Evolutionary conservation across 495 filamentous ascomycete species (phyloP), one percentile per base, ranked within the genome.

Genomic region (Barbatosphaeria neglecta): DNA sequence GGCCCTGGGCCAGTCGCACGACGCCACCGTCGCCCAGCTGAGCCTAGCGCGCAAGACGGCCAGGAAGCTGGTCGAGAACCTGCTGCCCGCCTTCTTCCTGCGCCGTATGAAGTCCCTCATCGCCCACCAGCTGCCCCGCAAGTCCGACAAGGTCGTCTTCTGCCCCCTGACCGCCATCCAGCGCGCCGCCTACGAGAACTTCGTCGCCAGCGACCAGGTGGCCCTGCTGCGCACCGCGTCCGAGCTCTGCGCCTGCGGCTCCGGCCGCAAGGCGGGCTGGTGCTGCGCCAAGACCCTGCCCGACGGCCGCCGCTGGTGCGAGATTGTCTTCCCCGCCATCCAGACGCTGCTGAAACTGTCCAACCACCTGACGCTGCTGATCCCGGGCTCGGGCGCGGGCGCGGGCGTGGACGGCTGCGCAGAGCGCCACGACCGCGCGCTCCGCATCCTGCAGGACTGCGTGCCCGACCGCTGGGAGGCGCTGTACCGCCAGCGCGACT

Each of bases 81-180:
- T 98, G 0, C 81, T 98, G 9, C 92, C 92, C 10, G 79, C 81
- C 28, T 94, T 95, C 62, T 98, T 98, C 55, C 75, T 97, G 0
- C 83, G 92, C 1, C 80, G 92, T 1, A 90, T 94, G 82, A 98
- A 98, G 67, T 81, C 80, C 0, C 67, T 97, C 41, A 95, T 98
- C 46, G 88, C 88, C 0, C 72, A 95, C 61, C 90, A 98, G 56
- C 75, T 98, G n/a, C 92, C 92, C 0, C 93, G 92, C 63, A 98
- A 98, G 70, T 84, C 73, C 31, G 92, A 98, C 59, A 82, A 81
- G 37, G 90, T 98, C 0, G 89, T 97, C 1, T 98, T 98, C 61
- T 97, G 93, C 56, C 88, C 86, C 18, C 70, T 97, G 33, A 95
- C 89, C 0, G 76, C 80, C 15, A 81, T 80, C 2, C 93, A 97